Evolutionary conservation across 306 rosid genomes (phyloP), one percentile per base, ranked within the genome.

Genomic region (Lupinus albus): DNA sequence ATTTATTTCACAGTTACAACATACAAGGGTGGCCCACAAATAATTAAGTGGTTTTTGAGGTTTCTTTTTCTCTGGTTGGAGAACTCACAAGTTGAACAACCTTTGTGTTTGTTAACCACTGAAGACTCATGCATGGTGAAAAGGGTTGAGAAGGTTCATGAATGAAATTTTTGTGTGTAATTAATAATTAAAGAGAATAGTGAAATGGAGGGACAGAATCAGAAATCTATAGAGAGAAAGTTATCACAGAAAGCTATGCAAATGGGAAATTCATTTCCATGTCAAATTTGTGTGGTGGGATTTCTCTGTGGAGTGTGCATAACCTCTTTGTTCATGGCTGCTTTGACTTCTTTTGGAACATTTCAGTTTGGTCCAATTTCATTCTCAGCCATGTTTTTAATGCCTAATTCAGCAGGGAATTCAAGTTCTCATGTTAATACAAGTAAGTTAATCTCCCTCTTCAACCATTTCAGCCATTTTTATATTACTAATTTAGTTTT

Each of bases 261-360:
- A 77, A 80, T 89, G 86, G 93, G 93, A 9, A 89, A 66, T 58
- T 89, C 95, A 11, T 89, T 89, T 66, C 80, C 91, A 9, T 92
- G 98, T 53, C 95, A 88, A 79, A 81, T 89, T 67, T 92, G 98
- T 82, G 96, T 86, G 51, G 85, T 84, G 71, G 98, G 98, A 21
- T 86, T 92, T 81, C 89, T 92, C 0, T 83, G 87, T 53, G 98
- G 98, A 61, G 79, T 92, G 18, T 87, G 98, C 64, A 82, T 92
- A 12, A 80, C 96, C 30, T 76, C 86, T 77, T 67, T 92, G 42
- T 84, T 89, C 76, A 53, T 89, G 65, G 95, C 96, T 63, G 79
- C 91, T 72, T 81, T 92, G 35, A 83, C 98, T 66, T 89, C 98
- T 11, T 70, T 89, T 61, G 88, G 85, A 5, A 44, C 88, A 53